Base-by-base conservation (phyloP, 768 basidiomycete genomes). In the Lyophyllum decastes region DNA sequence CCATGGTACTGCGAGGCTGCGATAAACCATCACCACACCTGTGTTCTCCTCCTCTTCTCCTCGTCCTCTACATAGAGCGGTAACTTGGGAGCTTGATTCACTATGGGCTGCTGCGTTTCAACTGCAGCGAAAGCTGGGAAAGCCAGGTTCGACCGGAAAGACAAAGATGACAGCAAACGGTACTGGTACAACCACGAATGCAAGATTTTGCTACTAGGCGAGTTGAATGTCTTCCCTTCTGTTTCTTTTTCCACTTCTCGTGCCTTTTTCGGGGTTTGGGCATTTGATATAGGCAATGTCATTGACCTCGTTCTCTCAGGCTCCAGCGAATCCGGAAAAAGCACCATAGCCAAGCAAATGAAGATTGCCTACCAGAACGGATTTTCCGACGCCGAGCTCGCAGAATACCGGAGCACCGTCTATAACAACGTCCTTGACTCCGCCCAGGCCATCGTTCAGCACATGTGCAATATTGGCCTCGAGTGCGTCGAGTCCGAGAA, bases 341-440 rank as follows among this genome's bases (percentile, higher is more conserved):
- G 86, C 5, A 98, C 95, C 0, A 94, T 98, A 62, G 94, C 94
- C 34, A 94, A 94, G 72, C 92, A 94, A 71, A 94, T 94, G 92
- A 94, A 94, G 78, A 92, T 94, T 52, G 92, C 94, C 44, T 90
- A 94, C 70, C 90, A 93, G 70, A 84, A 86, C 62, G 92, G 92
- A 6, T 95, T 90, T 72, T 83, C 85, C 2, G 69, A 71, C 21
- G 83, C 88, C 1, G 92, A 94, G 66, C 83, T 90, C 26, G 73
- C 86, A 57, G 78, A 82, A 1, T 93, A 83, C 74, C 81, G 87
- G n/a, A 79, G 83, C 1, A 86, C 85, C 22, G 86, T 94, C 55
- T 90, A 87, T 72, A 82, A 83, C 60, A 87, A 94, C 71, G 83
- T 92, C 11, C 76, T 93, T 60, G 92, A 94, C 64, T 90, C 88